A percentile compares a stretch with the other conserved stretches of the same genome.
phyloP scores from a whole-genome alignment of 2,329 filamentous ascomycete genomes.

The Fusarium paranaense region DNA sequence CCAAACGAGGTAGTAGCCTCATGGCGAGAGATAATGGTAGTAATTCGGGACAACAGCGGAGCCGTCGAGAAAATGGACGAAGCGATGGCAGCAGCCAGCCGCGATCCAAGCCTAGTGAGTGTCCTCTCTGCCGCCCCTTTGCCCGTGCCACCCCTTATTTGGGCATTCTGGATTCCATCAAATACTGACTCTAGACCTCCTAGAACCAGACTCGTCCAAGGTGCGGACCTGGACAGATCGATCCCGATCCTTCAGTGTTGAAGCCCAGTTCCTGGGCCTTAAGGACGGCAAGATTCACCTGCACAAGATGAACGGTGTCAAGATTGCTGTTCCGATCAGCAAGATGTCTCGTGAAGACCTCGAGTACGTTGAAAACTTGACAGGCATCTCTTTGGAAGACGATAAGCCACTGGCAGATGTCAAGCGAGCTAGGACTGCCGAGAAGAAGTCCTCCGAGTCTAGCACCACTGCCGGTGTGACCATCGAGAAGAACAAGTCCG shows the following conservation, averaged over 20 bases:
- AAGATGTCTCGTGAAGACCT: conserved; percentile 98
- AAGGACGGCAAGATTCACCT: conserved; percentile 97
- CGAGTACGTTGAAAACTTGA: conserved; percentile 90
- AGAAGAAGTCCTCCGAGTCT: conserved; percentile 41
- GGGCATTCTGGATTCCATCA: not conserved
- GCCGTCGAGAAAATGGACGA: conserved; percentile 74
- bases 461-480: conserved; percentile 67
- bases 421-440: conserved; percentile 62
- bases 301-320: conserved; percentile 97
- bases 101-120: conserved; percentile 78
- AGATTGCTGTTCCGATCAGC: conserved; percentile 93
- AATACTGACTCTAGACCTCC: conserved; percentile 22
- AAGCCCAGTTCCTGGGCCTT: conserved; percentile 94
- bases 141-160: not conserved
- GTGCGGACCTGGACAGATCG: conserved; percentile 95
- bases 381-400: conserved; percentile 91
- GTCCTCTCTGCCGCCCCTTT: not conserved
- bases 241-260: conserved; percentile 95
- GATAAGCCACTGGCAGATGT: conserved; percentile 94
- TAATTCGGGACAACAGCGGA: conserved; percentile 78
- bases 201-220: conserved; percentile 85
- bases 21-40: conserved; percentile 74
- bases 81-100: conserved; percentile 65
- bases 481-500: conserved; percentile 72
- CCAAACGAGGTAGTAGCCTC: conserved; percentile 84